These are phyloP conservation scores for Leucocoprinus sp. DNA, from an alignment of 768 basidiomycete species.

Conservation along the genomic window DNA sequence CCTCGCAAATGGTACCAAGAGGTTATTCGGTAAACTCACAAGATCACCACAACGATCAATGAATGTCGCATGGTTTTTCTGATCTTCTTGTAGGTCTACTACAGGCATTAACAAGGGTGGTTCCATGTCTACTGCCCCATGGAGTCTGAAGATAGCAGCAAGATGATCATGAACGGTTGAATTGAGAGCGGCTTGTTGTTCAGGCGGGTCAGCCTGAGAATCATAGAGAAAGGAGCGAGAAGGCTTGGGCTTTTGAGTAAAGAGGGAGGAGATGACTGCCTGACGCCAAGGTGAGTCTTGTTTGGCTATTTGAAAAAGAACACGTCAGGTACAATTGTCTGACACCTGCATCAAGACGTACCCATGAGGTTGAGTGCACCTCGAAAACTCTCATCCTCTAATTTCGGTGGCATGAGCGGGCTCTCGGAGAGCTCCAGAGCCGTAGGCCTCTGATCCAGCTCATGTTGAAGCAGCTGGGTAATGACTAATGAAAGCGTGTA, in stretches of 20 bases:
- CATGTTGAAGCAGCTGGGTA: constrained; percentile 71
- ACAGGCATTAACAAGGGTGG: constrained; percentile 79
- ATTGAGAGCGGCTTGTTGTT: constrained; percentile 62
- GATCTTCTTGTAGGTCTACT: constrained; percentile 48
- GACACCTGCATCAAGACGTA: too few species aligned
- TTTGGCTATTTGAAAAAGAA: constrained; percentile 46
- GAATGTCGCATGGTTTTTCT: constrained; percentile 58
- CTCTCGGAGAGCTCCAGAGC: constrained; percentile 82
- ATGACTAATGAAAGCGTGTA: constrained; percentile 45
- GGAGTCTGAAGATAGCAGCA: constrained; percentile 71
- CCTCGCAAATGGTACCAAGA: constrained; percentile 72
- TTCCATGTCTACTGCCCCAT: constrained; percentile 85
- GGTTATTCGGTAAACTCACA: constrained; percentile 64
- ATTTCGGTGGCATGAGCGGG: constrained; percentile 58
- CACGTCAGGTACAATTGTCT: too few species aligned
- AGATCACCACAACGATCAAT: constrained; percentile 78
- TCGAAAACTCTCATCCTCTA: constrained; percentile 85
- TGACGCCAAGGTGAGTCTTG: constrained; percentile 77
- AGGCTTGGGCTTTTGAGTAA: constrained; percentile 60
- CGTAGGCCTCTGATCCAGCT: constrained; percentile 68
- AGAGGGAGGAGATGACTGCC: constrained; percentile 68
- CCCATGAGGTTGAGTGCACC: constrained; percentile 71
- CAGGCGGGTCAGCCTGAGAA: constrained; percentile 54
- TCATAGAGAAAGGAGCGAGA: constrained; percentile 72
- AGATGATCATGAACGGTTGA: constrained; percentile 73